These are phyloP conservation scores for Aspergillus mulundensis DNA, from an alignment of 495 filamentous ascomycete species.

Conservation along the genomic window DNA sequence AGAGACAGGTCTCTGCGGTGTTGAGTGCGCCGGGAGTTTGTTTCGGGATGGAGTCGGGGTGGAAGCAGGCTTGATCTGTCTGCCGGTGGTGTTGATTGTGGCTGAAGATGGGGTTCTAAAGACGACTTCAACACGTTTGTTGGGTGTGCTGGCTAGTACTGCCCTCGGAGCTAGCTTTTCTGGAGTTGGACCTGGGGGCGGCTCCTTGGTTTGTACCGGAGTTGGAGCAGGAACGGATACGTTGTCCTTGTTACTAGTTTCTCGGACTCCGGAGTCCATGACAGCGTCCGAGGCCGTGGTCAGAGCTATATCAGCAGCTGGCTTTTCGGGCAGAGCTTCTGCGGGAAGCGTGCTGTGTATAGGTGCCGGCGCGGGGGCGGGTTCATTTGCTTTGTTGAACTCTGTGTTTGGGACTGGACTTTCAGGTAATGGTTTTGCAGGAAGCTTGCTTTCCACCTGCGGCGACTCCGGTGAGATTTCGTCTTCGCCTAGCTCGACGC, in stretches of 20 bases:
- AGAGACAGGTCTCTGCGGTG: background rate
- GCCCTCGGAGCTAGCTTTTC: background rate
- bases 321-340: too few relatives aligned
- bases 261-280: too few relatives aligned
- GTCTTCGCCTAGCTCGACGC: conserved; percentile 41
- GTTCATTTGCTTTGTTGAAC: too few relatives aligned
- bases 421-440: background rate
- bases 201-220: background rate
- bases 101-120: too few relatives aligned
- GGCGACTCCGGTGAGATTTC: background rate
- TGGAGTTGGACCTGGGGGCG: background rate
- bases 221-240: background rate
- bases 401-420: too few relatives aligned
- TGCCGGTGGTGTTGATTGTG: too few relatives aligned
- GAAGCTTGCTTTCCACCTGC: background rate
- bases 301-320: background rate
- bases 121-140: too few relatives aligned
- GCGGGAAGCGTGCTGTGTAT: too few relatives aligned
- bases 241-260: background rate
- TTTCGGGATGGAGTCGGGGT: background rate
- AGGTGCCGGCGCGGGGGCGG: too few relatives aligned
- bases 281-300: too few relatives aligned
- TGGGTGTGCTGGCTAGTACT: too few relatives aligned
- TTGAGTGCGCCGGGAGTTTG: too few relatives aligned
- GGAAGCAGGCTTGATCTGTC: background rate